Percentiles rank a stretch among this genome's conserved stretches.
Conservation (phyloP, 495 filamentous ascomycete species). For the Rostrohypoxylon terebratum region DNA sequence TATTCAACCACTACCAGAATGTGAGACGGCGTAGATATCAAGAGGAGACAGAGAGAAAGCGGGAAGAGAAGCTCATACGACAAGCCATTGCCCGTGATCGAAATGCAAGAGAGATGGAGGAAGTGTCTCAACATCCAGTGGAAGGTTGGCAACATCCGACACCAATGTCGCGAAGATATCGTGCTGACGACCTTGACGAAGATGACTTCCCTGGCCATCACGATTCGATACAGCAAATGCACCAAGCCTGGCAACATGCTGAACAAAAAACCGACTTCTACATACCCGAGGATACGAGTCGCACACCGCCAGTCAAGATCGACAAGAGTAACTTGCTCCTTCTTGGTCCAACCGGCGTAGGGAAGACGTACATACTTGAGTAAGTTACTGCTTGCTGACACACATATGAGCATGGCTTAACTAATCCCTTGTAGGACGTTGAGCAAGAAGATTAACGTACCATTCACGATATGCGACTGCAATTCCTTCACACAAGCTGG, state of each 20-base stretch:
- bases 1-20: conserved; percentile 97
- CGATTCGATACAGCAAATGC: conserved; percentile 64
- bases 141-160: conserved; percentile 60
- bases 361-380: conserved; percentile 95
- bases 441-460: conserved; percentile 79
- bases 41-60: conserved; percentile 77
- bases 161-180: conserved; percentile 37
- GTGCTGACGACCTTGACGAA: conserved; percentile 57
- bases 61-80: conserved; percentile 63
- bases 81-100: conserved; percentile 59
- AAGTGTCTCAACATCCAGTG: conserved; percentile 50
- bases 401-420: conserved; percentile 20
- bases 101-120: conserved; percentile 55
- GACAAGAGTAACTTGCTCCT: conserved; percentile 97
- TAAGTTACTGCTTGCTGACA: conserved; percentile 41
- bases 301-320: conserved; percentile 75
- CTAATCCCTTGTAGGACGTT: conserved; percentile 52
- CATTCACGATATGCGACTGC: conserved; percentile 97
- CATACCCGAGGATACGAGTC: conserved; percentile 56
- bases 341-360: conserved; percentile 93
- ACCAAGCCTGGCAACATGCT: conserved; percentile 41
- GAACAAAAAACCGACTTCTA: conserved; percentile 51
- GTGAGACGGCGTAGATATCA: conserved; percentile 82
- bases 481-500: conserved; percentile 97
- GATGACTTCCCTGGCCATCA: conserved; percentile 86